A percentile compares a stretch with the other conserved stretches of the same genome.
These are phyloP conservation scores for Flaveria floridana DNA, from an alignment of 140 eudicot species.

Conservation along the genomic window DNA sequence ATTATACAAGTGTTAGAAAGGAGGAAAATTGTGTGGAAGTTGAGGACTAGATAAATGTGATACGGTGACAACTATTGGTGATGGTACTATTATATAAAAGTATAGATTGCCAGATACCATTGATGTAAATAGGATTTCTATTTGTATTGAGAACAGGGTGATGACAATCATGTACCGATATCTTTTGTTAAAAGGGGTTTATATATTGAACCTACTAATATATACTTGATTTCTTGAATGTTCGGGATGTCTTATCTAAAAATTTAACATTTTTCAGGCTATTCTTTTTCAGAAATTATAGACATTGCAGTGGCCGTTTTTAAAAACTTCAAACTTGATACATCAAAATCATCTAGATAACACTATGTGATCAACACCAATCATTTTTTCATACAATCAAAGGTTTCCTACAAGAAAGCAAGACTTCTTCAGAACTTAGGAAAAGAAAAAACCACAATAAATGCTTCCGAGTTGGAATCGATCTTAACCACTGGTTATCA, in stretches of 20 bases:
- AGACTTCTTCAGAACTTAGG: neutral
- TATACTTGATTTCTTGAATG: constrained; percentile 47
- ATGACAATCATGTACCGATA: constrained; percentile 81
- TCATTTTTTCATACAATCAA: constrained; percentile 12
- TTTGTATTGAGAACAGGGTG: constrained; percentile 74
- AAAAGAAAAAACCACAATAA: neutral
- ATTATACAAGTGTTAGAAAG: constrained; percentile 27
- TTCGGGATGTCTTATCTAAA: neutral
- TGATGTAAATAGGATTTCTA: constrained; percentile 73
- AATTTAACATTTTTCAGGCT: constrained; percentile 5
- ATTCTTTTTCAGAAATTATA: neutral
- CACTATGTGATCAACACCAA: constrained; percentile 21
- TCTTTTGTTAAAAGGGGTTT: constrained; percentile 61
- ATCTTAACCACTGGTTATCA: constrained; percentile 37
- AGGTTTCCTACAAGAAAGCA: constrained; percentile 28
- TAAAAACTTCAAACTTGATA: neutral
- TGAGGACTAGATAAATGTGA: constrained; percentile 49
- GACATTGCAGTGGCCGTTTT: neutral
- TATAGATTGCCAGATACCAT: constrained; percentile 63
- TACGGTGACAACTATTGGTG: constrained; percentile 34
- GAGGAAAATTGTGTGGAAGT: constrained; percentile 80
- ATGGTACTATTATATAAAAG: constrained; percentile 59
- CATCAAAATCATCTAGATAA: neutral
- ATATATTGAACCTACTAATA: constrained; percentile 50
- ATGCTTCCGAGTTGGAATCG: constrained; percentile 31